phyloP scores from a whole-genome alignment of 306 rosid genomes.

The Quercus mongolica region DNA sequence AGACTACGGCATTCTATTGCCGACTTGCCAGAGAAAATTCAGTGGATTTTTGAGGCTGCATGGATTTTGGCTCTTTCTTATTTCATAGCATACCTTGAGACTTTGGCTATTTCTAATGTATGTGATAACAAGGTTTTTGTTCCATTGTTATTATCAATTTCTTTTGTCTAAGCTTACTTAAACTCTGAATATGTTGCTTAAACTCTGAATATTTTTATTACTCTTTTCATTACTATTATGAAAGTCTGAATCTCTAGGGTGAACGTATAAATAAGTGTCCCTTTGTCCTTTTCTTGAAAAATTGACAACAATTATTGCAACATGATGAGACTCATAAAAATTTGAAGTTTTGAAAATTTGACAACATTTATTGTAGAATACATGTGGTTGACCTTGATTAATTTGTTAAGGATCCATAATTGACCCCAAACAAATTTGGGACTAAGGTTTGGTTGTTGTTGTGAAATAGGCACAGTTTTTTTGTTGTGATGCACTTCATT shows the following conservation, averaged over 20 bases:
- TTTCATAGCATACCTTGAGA: constrained; percentile 92
- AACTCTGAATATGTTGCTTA: background rate
- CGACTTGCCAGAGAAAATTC: constrained; percentile 57
- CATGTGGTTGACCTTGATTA: no score
- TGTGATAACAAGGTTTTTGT: constrained; percentile 27
- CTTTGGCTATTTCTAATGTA: constrained; percentile 88
- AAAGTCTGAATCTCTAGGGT: background rate
- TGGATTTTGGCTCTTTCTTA: constrained; percentile 87
- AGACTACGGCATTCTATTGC: constrained; percentile 71
- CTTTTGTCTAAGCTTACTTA: constrained; percentile 10
- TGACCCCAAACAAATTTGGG: no score
- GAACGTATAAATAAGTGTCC: background rate
- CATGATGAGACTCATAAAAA: background rate
- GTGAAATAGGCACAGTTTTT: background rate
- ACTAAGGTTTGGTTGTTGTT: background rate
- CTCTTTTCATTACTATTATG: background rate
- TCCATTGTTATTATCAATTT: constrained; percentile 2
- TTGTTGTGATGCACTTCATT: background rate
- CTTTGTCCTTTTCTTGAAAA: background rate
- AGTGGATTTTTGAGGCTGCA: constrained; percentile 64
- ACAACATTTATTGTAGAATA: no score
- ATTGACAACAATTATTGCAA: background rate
- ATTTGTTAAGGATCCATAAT: no score
- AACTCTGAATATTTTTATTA: background rate
- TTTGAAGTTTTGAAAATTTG: background rate